phyloP scores from a whole-genome alignment of 2,329 filamentous ascomycete genomes.

The Aspergillus sp. region DNA sequence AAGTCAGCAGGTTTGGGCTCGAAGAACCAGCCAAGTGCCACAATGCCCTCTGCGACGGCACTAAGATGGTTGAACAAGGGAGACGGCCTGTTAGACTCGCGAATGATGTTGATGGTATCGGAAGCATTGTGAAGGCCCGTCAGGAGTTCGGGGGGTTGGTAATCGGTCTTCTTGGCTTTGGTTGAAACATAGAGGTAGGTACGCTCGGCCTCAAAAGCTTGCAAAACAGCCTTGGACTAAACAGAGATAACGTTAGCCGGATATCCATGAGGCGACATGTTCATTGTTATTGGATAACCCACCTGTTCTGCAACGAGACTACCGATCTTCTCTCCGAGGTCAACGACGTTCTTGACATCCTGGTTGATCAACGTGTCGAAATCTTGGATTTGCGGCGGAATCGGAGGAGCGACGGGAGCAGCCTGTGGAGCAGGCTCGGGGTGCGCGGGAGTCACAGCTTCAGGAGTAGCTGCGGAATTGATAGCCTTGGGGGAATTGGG shows the following conservation, averaged over 20 bases:
- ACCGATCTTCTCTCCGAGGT: slow-evolving; percentile 74
- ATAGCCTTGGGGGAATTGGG: slow-evolving; percentile 43
- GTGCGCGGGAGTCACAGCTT: slow-evolving; percentile 22
- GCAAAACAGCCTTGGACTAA: slow-evolving; percentile 55
- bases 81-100: slow-evolving; percentile 75
- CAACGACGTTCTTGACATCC: slow-evolving; percentile 74
- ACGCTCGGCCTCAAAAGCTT: slow-evolving; percentile 78
- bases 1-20: slow-evolving; percentile 81
- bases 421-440: slow-evolving; percentile 40
- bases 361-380: slow-evolving; percentile 76
- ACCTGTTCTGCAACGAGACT: slow-evolving; percentile 78
- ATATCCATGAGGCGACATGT: background rate
- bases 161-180: slow-evolving; percentile 87
- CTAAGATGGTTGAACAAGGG: slow-evolving; percentile 77
- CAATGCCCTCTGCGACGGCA: slow-evolving; percentile 85
- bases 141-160: slow-evolving; percentile 69
- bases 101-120: slow-evolving; percentile 73
- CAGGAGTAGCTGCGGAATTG: slow-evolving; percentile 19
- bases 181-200: slow-evolving; percentile 84
- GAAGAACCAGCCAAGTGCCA: slow-evolving; percentile 86
- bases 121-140: slow-evolving; percentile 84
- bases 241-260: slow-evolving; percentile 10
- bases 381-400: slow-evolving; percentile 78
- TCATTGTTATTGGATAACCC: slow-evolving; percentile 21
- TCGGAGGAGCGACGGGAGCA: slow-evolving; percentile 53